Evolutionary conservation across 305 asterid genomes (phyloP).

Genomic region (Fraxinus sp.): DNA sequence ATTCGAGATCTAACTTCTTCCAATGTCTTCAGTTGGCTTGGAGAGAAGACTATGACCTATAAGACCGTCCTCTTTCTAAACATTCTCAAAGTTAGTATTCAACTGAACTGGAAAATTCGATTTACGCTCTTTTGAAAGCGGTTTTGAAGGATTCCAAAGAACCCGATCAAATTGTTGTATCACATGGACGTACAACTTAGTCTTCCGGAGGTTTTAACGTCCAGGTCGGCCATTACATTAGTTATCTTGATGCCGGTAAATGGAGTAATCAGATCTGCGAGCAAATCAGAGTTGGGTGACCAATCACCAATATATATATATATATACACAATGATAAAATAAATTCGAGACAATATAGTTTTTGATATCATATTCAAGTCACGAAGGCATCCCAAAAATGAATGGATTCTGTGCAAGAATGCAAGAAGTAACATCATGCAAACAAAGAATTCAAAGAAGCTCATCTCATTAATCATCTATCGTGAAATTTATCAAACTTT

Average conservation of each 20-base stretch:
- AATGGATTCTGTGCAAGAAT: neutral
- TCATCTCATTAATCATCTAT: neutral
- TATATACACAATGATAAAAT: neutral
- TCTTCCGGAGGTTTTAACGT: neutral
- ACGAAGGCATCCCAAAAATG: neutral
- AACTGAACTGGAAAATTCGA: neutral
- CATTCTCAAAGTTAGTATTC: neutral
- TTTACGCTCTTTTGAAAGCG: neutral
- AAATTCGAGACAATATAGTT: neutral
- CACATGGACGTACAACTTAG: neutral
- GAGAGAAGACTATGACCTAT: neutral
- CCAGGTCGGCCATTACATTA: neutral
- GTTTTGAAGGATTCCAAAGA: neutral
- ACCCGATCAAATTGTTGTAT: neutral
- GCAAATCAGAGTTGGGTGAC: neutral
- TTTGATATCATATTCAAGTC: neutral
- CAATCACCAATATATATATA: neutral
- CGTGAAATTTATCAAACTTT: neutral
- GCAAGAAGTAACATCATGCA: neutral
- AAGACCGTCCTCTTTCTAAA: neutral
- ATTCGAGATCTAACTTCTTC: neutral
- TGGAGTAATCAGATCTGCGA: neutral
- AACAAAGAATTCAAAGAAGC: conserved; percentile 2
- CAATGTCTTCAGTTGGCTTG: neutral
- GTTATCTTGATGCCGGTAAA: neutral